These are phyloP conservation scores for Fusarium armeniacum DNA, from an alignment of 2,329 filamentous ascomycete species.

Conservation along the genomic window DNA sequence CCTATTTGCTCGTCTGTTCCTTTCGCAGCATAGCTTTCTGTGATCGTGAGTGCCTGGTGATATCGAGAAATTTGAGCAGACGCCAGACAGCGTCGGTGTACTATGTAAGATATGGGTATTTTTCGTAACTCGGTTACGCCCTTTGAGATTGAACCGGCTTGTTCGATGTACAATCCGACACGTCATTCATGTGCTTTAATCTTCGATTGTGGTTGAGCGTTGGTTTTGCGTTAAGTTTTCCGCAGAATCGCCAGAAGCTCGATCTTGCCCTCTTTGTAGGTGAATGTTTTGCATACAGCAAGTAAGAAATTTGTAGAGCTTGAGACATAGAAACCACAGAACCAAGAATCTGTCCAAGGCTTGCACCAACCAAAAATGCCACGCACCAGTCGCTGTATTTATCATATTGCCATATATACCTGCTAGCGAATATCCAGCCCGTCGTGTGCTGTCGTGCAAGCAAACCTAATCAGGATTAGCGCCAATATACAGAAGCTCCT, in stretches of 20 bases:
- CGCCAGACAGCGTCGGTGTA: neutral
- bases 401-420: neutral
- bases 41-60: neutral
- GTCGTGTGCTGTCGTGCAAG: slow-evolving; percentile 7
- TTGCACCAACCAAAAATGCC: neutral
- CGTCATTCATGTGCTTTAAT: neutral
- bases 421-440: slow-evolving; percentile 1
- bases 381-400: neutral
- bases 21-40: slow-evolving; percentile 69
- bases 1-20: neutral
- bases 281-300: neutral
- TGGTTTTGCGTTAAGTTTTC: neutral
- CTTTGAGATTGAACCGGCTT: no score
- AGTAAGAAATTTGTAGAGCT: neutral
- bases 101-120: no score
- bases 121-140: no score
- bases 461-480: slow-evolving; percentile 43
- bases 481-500: slow-evolving; percentile 37
- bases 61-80: neutral
- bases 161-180: no score
- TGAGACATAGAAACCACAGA: neutral
- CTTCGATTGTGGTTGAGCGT: no score
- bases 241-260: neutral
- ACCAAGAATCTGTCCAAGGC: neutral
- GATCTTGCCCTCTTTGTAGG: neutral